Percentiles rank a stretch among this genome's conserved stretches.
Conservation (phyloP, 495 filamentous ascomycete species). For the Xylaria sp. region DNA sequence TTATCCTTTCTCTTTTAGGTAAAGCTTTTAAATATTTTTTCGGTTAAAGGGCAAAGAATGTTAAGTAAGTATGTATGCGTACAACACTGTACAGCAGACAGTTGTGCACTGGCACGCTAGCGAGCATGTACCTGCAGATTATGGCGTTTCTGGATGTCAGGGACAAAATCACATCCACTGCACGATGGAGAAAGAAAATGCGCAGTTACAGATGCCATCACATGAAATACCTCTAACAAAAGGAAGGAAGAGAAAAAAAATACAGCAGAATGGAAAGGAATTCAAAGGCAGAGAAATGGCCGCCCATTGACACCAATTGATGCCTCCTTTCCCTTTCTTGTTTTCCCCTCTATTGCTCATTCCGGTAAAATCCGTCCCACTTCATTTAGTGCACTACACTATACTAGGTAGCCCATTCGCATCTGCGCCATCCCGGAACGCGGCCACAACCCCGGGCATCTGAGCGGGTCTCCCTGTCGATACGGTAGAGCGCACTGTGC, state of each 20-base stretch:
- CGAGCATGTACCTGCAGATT: slow-evolving; percentile 10
- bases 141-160: not conserved
- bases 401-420: not conserved
- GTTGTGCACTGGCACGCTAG: slow-evolving; percentile 5
- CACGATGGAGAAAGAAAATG: not conserved
- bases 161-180: not conserved
- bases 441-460: slow-evolving; percentile 8
- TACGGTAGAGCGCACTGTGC: not conserved
- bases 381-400: too few relatives aligned
- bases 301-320: not conserved
- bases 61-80: too few relatives aligned
- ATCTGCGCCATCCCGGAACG: not conserved
- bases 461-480: not conserved
- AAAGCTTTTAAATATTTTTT: not conserved
- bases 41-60: too few relatives aligned
- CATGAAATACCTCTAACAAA: not conserved
- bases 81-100: not conserved
- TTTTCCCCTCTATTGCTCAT: slow-evolving; percentile 6
- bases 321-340: slow-evolving; percentile 7
- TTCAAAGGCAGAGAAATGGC: not conserved
- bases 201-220: not conserved
- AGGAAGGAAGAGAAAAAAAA: not conserved
- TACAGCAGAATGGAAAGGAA: not conserved
- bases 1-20: not conserved
- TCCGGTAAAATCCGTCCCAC: slow-evolving; percentile 1